Percentiles rank a stretch among this genome's conserved stretches.
Conservation (phyloP, 2,329 filamentous ascomycete genomes). For the Sordariomycetes sp. region DNA sequence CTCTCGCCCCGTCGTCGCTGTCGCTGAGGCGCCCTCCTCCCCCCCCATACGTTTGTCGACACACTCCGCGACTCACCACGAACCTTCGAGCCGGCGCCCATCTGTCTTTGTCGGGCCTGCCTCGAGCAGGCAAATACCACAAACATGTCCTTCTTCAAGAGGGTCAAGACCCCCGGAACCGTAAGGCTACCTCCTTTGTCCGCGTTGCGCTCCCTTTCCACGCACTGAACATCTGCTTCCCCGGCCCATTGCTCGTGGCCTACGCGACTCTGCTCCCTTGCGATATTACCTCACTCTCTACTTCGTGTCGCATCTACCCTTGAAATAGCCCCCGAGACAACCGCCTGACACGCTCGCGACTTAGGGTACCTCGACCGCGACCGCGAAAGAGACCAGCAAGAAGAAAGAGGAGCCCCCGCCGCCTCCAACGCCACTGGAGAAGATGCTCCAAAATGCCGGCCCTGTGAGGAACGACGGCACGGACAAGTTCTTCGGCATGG, state of each 20-base stretch:
- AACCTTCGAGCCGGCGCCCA: not conserved
- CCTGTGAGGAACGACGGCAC: conserved; percentile 78
- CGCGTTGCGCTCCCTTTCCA: not conserved
- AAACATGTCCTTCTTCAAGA: conserved; percentile 48
- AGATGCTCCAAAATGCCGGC: conserved; percentile 74
- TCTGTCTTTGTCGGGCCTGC: not conserved
- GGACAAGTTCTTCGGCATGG: conserved; percentile 96
- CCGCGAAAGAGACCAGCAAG: conserved; percentile 34
- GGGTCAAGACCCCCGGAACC: conserved; percentile 43
- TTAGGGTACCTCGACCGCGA: conserved; percentile 1
- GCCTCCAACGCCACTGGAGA: conserved; percentile 53
- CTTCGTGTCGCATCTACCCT: not conserved
- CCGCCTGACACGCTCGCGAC: not conserved
- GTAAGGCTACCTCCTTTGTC: conserved; percentile 28
- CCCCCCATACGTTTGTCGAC: not conserved
- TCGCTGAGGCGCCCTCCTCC: not conserved
- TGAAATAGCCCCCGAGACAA: not conserved
- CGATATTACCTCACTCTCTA: not conserved
- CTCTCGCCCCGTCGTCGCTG: not conserved
- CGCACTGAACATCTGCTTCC: not conserved
- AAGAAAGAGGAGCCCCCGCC: conserved; percentile 47
- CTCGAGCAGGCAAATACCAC: conserved; percentile 6
- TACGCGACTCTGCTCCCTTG: not conserved
- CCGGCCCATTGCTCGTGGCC: not conserved
- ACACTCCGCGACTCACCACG: not conserved